phyloP scores from a whole-genome alignment of 768 basidiomycete genomes.

The Gelatoporia subvermispora region DNA sequence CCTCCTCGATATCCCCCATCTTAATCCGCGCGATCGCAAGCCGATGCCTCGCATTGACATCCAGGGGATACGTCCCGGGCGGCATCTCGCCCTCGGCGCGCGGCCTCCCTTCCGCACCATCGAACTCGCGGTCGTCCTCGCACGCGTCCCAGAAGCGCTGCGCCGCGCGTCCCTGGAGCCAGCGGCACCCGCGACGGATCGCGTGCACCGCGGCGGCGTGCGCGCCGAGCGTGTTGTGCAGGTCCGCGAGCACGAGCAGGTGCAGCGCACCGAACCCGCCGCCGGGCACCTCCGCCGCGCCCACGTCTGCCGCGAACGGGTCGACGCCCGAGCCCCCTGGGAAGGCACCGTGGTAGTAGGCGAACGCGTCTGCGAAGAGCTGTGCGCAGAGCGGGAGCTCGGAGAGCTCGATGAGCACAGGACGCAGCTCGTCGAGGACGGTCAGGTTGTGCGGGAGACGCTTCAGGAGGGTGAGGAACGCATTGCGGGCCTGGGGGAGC shows the following conservation, averaged over 20 bases:
- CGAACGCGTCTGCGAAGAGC: constrained; percentile 71
- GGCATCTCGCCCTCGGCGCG: constrained; percentile 39
- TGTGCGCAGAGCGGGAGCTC: constrained; percentile 61
- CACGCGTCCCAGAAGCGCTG: constrained; percentile 78
- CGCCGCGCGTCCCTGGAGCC: constrained; percentile 80
- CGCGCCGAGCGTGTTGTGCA: constrained; percentile 68
- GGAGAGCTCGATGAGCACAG: constrained; percentile 68
- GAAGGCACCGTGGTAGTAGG: constrained; percentile 52
- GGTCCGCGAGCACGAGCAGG: constrained; percentile 80
- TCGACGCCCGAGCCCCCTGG: constrained; percentile 44
- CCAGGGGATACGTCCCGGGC: constrained; percentile 57
- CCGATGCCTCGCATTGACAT: constrained; percentile 77
- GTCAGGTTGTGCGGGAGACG: constrained; percentile 75
- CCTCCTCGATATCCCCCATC: constrained; percentile 76
- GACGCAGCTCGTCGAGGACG: constrained; percentile 73
- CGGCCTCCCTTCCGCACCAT: constrained; percentile 35
- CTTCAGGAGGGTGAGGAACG: constrained; percentile 68
- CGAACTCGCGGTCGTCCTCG: constrained; percentile 89
- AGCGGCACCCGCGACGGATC: constrained; percentile 74
- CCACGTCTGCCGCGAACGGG: constrained; percentile 16
- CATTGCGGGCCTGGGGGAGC: constrained; percentile 45
- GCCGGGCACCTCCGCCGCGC: constrained; percentile 18
- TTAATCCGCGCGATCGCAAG: constrained; percentile 79
- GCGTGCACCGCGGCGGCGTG: constrained; percentile 62
- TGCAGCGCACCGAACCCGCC: constrained; percentile 56